Evolutionary conservation across 2,329 filamentous ascomycete species (phyloP).

Genomic region (Clonostachys sp.): DNA sequence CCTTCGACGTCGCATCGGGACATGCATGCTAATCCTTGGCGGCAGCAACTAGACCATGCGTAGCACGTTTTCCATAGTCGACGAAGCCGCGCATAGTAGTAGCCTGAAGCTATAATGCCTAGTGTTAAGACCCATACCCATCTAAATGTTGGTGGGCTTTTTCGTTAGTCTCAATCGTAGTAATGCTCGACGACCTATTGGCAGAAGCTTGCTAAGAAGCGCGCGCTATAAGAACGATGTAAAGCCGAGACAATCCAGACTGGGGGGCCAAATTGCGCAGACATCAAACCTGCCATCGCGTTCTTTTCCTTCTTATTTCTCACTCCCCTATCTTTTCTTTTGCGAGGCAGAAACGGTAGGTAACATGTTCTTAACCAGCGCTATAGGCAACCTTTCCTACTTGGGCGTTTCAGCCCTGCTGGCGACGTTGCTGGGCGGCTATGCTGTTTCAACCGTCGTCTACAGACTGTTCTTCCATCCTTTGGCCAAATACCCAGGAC

Average conservation of each 20-base stretch:
- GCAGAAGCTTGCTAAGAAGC: too few relatives aligned
- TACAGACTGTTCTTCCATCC: slow-evolving; percentile 4
- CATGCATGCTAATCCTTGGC: too few relatives aligned
- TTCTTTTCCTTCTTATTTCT: neutral
- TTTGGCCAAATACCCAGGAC: slow-evolving; percentile 1
- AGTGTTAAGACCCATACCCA: too few relatives aligned
- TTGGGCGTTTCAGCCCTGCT: neutral
- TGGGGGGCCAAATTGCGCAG: neutral
- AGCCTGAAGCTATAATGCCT: too few relatives aligned
- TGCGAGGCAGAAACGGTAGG: neutral
- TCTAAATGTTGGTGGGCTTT: too few relatives aligned
- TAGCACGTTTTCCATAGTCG: too few relatives aligned
- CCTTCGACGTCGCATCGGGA: too few relatives aligned
- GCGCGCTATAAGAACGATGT: neutral
- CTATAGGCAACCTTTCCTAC: neutral
- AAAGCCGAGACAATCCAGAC: neutral
- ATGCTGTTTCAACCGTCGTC: slow-evolving; percentile 1
- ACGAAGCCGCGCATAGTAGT: too few relatives aligned
- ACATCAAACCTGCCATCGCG: neutral
- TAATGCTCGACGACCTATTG: too few relatives aligned
- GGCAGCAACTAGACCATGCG: too few relatives aligned
- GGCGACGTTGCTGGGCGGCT: neutral
- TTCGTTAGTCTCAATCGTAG: too few relatives aligned
- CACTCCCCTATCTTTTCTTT: neutral
- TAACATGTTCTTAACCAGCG: neutral